Evolutionary conservation across 257 asterid genomes (phyloP).

Genomic region (Marsdenia floribunda): DNA sequence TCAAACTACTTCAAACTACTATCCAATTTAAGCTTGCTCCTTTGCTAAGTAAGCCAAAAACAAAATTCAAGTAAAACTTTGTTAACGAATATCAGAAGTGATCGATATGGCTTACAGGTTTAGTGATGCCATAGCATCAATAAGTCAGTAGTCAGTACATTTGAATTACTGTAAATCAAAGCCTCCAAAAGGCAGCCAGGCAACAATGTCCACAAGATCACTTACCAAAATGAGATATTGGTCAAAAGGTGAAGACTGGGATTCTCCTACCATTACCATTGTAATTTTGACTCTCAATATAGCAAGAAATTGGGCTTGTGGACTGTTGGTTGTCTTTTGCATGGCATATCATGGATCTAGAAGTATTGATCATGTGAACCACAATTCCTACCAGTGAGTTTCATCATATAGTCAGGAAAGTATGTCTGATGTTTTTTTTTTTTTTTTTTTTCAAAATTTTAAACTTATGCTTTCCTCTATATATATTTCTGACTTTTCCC

Average conservation of each 20-base stretch:
- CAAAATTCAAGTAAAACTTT: not conserved
- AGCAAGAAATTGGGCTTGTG: slow-evolving; percentile 57
- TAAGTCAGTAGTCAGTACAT: not conserved
- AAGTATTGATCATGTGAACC: slow-evolving; percentile 43
- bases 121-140: not conserved
- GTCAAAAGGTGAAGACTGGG: slow-evolving; percentile 57
- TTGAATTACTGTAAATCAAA: not conserved
- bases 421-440: not conserved
- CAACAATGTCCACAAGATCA: not conserved
- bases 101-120: not conserved
- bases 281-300: slow-evolving; percentile 39
- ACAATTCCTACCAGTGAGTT: slow-evolving; percentile 46
- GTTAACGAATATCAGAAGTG: not conserved
- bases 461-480: too few relatives aligned
- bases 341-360: slow-evolving; percentile 72
- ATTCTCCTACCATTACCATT: slow-evolving; percentile 67
- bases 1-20: not conserved
- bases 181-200: not conserved
- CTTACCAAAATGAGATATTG: slow-evolving; percentile 64
- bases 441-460: too few relatives aligned
- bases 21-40: not conserved
- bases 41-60: not conserved
- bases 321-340: slow-evolving; percentile 42
- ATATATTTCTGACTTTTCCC: not conserved
- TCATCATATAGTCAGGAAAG: slow-evolving; percentile 4